Evolutionary conservation across 2,329 filamentous ascomycete genomes (phyloP).

Genomic region (Trichophyton simii): DNA sequence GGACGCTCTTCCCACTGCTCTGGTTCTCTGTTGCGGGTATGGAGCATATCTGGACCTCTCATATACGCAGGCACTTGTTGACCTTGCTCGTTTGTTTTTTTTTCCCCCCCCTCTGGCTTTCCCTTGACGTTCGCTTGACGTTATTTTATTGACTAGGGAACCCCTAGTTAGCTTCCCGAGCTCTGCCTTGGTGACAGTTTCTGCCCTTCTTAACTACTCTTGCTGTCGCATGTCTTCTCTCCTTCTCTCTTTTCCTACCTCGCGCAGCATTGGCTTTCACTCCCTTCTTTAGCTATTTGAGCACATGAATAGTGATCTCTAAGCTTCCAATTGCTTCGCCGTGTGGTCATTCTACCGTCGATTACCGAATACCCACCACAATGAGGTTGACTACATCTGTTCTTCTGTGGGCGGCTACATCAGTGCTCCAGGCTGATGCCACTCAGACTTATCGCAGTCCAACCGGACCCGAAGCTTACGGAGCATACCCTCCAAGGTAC

Average conservation of each 20-base stretch:
- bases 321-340: background rate
- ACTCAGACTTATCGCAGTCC: slow-evolving; percentile 13
- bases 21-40: background rate
- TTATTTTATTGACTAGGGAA: background rate
- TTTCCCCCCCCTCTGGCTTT: background rate
- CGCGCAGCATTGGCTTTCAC: too few relatives aligned
- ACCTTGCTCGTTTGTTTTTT: background rate
- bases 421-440: slow-evolving; percentile 12
- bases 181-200: background rate
- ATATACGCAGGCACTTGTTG: background rate
- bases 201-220: background rate
- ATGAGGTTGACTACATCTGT: slow-evolving; percentile 6
- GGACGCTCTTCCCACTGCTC: background rate
- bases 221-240: background rate
- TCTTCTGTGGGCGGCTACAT: slow-evolving; percentile 19
- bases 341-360: background rate
- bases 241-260: background rate
- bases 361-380: background rate
- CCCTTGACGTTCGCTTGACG: background rate
- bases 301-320: background rate
- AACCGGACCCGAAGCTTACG: background rate
- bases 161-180: background rate
- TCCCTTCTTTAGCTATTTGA: background rate
- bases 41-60: background rate
- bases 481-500: background rate